Evolutionary conservation across 441 rosid genomes (phyloP), one percentile per base, ranked within the genome.

Genomic region (Breynia disticha): DNA sequence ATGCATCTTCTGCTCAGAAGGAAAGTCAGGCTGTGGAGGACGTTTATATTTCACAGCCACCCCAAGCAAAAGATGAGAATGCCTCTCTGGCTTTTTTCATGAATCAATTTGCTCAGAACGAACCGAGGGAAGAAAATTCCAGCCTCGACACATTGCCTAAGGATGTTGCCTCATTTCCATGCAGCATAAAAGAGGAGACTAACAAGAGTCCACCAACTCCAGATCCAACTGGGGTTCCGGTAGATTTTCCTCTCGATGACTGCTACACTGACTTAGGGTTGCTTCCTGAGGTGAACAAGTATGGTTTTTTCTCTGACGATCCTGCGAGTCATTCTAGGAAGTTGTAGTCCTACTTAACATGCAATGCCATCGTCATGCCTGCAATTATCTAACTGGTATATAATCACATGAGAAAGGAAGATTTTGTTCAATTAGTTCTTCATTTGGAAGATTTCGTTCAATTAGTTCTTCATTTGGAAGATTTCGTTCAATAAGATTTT

Each of bases 71-170:
- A 32, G 82, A 81, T 11, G 95, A 80, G 48, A 82, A 80, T 24
- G 72, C 71, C 46, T 72, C 81, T 17, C 46, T 87, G 20, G 82
- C 72, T 14, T 59, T 77, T 41, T 81, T 84, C 4, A 66, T 77
- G 0, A 82, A 77, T 57, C 78, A 87, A 48, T 79, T 83, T 37
- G 61, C 67, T 19, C 75, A 75, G 55, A 52, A 61, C 28, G 72
- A 76, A 15, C 77, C 69, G 35, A 73, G 65, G 42, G 79, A 72
- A 56, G 59, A 73, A 59, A 61, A 45, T 19, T 20, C 56, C 55
- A 61, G 58, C 16, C 69, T 68, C 11, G 39, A 61, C 48, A 50
- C 58, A 2, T 70, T 55, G 50, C 50, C 68, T 20, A 20, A 64
- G 66, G 68, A 64, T 22, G 19, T 38, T 49, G 39, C 55, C 46